Base-by-base conservation (phyloP, 371 early-diverging fungal genomes). In the Mortierella sp. region DNA sequence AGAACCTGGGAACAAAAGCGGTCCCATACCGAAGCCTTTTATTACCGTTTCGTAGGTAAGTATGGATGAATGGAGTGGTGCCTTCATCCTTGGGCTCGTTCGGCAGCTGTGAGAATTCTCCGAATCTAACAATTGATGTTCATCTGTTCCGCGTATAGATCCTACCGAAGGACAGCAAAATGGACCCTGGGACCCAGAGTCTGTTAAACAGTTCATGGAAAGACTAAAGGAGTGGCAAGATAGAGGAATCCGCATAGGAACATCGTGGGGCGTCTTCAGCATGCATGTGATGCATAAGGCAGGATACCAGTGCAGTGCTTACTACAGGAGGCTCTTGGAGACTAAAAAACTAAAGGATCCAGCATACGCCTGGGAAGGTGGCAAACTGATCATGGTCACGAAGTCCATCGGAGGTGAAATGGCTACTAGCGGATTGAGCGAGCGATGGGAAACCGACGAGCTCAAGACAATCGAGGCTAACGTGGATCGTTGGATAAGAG, bases 41-140 rank as follows among this genome's bases (percentile, higher is more conserved):
- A 90, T 60, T 94, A 88, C 63, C 87, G 93, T 69, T 91, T 92
- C 66, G 86, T 86, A 28, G 83, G 85, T 82, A 80, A 43, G 77
- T 49, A 34, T 10, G 34, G 7, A 34, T 10, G n/a, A n/a, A 34
- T 34, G 34, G 34, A 4, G 34, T 4, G 10, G 4, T 10, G 34
- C 4, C 4, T 10, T 34, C 34, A 34, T 10, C 34, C 7, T 10
- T 34, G 10, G 34, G 10, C 10, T 4, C 10, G 10, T 7, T 34
- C 34, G n/a, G n/a, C n/a, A n/a, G 10, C 34, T 34, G 10, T 10
- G 34, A 34, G 34, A 10, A 7, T 34, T 34, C 10, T 34, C 34
- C 10, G 34, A 10, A 10, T 34, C 10, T 34, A 34, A 34, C 34
- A 34, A 34, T 34, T 34, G 34, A 10, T 27, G 9, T 41, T 7